Percentiles rank a stretch among this genome's conserved stretches.
Conservation (phyloP, 345 rosid genomes). For the Atalantia buxifolia region DNA sequence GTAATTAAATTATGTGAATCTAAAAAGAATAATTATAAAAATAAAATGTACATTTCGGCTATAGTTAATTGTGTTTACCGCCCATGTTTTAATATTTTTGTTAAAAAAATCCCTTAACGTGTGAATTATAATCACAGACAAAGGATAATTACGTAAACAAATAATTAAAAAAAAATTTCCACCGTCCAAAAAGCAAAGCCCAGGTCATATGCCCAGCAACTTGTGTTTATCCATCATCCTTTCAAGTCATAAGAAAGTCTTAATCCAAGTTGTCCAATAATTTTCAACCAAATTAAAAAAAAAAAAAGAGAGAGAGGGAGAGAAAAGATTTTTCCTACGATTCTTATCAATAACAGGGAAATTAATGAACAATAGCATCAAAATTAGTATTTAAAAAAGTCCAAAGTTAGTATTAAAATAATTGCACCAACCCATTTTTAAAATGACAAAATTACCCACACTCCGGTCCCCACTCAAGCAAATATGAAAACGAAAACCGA, state of each 20-base stretch:
- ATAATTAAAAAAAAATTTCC: not conserved
- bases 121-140: too few relatives aligned
- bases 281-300: not conserved
- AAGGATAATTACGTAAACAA: too few relatives aligned
- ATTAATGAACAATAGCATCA: not conserved
- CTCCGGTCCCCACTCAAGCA: not conserved
- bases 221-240: not conserved
- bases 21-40: too few relatives aligned
- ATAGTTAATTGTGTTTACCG: too few relatives aligned
- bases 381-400: not conserved
- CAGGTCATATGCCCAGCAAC: not conserved
- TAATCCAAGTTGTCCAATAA: not conserved
- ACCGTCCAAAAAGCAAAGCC: not conserved
- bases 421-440: not conserved
- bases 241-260: not conserved
- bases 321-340: not conserved
- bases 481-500: not conserved
- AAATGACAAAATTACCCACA: conserved; percentile 18
- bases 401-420: not conserved
- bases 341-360: not conserved
- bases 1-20: too few relatives aligned
- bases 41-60: too few relatives aligned
- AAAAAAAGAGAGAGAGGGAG: not conserved
- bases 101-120: too few relatives aligned
- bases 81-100: too few relatives aligned